These are phyloP conservation scores for Aspergillus sparsus DNA, from an alignment of 495 filamentous ascomycete genomes.

Conservation along the genomic window DNA sequence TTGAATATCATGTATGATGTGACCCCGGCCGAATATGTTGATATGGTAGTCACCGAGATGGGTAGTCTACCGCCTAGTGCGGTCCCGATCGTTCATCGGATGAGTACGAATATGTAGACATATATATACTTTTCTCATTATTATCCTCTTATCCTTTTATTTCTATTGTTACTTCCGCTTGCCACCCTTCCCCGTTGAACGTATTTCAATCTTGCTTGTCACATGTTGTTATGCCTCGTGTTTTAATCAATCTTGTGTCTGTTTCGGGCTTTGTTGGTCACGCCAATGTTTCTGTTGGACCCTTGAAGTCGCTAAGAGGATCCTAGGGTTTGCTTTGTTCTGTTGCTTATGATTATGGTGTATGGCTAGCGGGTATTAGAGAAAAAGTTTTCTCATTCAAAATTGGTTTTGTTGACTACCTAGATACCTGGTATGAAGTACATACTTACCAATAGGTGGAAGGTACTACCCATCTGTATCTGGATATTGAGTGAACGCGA, in stretches of 20 bases:
- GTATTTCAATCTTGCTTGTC: neutral
- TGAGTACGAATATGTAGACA: constrained; percentile 47
- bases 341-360: constrained; percentile 18
- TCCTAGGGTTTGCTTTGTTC: neutral
- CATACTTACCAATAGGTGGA: too few relatives aligned
- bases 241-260: neutral
- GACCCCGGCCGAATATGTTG: constrained; percentile 85
- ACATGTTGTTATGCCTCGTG: neutral
- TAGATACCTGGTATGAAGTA: too few relatives aligned
- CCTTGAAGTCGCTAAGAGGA: neutral
- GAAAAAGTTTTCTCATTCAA: constrained; percentile 5
- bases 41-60: constrained; percentile 88
- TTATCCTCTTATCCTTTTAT: neutral
- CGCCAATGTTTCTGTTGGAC: neutral
- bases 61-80: constrained; percentile 84
- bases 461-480: neutral
- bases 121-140: neutral
- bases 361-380: constrained; percentile 20
- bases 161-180: neutral
- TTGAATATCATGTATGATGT: constrained; percentile 92
- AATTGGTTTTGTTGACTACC: neutral
- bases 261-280: constrained; percentile 2
- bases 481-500: too few relatives aligned
- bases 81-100: constrained; percentile 58
- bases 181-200: neutral